Evolutionary conservation across 73 alveolate species (phyloP), one percentile per base, ranked within the genome.

Genomic region (Paramecium caudatum): DNA sequence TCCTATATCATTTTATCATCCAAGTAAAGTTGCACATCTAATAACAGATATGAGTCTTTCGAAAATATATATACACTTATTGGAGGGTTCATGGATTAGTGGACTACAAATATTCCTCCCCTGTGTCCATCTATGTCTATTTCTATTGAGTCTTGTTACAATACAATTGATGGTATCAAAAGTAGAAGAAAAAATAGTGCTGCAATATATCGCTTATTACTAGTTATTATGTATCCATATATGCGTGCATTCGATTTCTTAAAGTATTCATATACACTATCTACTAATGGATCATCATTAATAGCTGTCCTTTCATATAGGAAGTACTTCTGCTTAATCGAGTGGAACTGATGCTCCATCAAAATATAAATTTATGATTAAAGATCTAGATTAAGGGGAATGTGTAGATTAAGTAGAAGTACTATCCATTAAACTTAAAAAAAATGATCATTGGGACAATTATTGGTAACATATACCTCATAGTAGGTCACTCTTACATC

Each of bases 401-500:
- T 6, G 36, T 15, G 25, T 74, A 12, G 25, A 41, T 19, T 45
- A 39, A 15, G 23, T 27, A 1, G 88, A 39, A 13, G 17, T 27
- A 0, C 32, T n/a, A 4, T 21, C 15, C 13, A 74, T 74, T 2
- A 36, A 74, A 45, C 88, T 74, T 21, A 74, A 74, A 21, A 41
- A 37, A 74, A 34, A 15, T 5, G 13, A 41, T 1, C 68, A 74
- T 27, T 74, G 47, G 88, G 88, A 12, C 21, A 13, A 21, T 2
- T 74, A 39, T 41, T 74, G 88, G 70, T 45, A 74, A n/a, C 0
- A 45, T 3, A n/a, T n/a, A n/a, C n/a, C n/a, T n/a, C n/a, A n/a
- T n/a, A n/a, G n/a, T n/a, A n/a, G n/a, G n/a, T n/a, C n/a, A n/a
- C n/a, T n/a, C n/a, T 19, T 74, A 19, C 21, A 9, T 17, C 25